These are phyloP conservation scores for Cryptococcus neoformans DNA, from an alignment of 1,284 basidiomycete genomes.

Conservation along the genomic window DNA sequence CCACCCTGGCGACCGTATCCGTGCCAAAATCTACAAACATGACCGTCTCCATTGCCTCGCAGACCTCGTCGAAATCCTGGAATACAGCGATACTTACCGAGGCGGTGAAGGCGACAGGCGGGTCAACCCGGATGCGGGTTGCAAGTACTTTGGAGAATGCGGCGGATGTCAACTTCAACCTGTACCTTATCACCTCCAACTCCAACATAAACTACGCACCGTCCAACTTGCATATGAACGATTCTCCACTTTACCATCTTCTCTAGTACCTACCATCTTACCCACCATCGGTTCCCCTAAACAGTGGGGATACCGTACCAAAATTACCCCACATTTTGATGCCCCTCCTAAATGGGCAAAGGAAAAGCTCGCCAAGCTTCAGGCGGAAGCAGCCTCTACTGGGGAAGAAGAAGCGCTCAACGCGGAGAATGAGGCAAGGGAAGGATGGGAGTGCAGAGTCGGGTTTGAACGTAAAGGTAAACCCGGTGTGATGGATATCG, in stretches of 20 bases:
- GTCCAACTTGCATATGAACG: slow-evolving; percentile 81
- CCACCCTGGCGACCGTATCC: slow-evolving; percentile 74
- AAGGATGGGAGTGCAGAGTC: slow-evolving; percentile 51
- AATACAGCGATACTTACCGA: slow-evolving; percentile 63
- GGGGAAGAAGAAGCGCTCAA: slow-evolving; percentile 29
- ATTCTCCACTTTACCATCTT: slow-evolving; percentile 60
- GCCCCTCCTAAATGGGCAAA: slow-evolving; percentile 59
- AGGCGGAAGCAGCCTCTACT: slow-evolving; percentile 17
- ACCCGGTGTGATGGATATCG: slow-evolving; percentile 83
- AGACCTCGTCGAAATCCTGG: slow-evolving; percentile 67
- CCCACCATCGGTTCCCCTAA: slow-evolving; percentile 81
- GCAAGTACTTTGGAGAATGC: slow-evolving; percentile 83
- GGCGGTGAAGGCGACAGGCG: slow-evolving; percentile 55
- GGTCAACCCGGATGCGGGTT: slow-evolving; percentile 51
- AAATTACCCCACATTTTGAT: slow-evolving; percentile 96
- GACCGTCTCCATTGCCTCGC: slow-evolving; percentile 66
- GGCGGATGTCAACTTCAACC: slow-evolving; percentile 60
- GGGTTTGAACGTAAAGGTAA: slow-evolving; percentile 85
- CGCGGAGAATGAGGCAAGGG: slow-evolving; percentile 31
- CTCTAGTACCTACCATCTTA: slow-evolving; percentile 63
- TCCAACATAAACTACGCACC: slow-evolving; percentile 80
- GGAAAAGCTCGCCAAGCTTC: slow-evolving; percentile 9
- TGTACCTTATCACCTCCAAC: slow-evolving; percentile 81
- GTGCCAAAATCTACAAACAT: slow-evolving; percentile 64
- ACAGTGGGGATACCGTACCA: slow-evolving; percentile 91